Percentiles rank a stretch among this genome's conserved stretches.
These are phyloP conservation scores for Dalbergia oliveri DNA, from an alignment of 306 rosid species.

Conservation along the genomic window DNA sequence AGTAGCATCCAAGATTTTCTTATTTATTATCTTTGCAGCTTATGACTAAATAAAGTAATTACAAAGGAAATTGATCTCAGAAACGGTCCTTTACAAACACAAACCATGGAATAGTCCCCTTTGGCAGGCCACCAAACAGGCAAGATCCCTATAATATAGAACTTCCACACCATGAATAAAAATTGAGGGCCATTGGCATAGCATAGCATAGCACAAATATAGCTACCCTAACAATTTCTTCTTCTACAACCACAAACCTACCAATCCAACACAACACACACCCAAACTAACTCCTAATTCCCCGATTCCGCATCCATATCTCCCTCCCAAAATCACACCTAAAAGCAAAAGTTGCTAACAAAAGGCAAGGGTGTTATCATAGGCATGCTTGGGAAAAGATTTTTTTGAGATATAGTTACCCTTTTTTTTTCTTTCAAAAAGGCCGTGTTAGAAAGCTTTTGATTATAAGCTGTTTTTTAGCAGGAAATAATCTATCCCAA, in stretches of 20 bases:
- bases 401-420: too few relatives aligned
- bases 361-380: too few relatives aligned
- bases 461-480: too few relatives aligned
- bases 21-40: not conserved
- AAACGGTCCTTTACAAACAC: conserved; percentile 35
- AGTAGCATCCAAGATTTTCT: not conserved
- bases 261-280: not conserved
- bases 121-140: conserved; percentile 51
- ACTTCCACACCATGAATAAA: not conserved
- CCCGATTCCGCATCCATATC: too few relatives aligned
- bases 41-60: not conserved
- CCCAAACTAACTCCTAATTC: not conserved
- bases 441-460: too few relatives aligned
- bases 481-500: too few relatives aligned
- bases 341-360: too few relatives aligned
- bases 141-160: conserved; percentile 38
- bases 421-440: too few relatives aligned
- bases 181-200: conserved; percentile 20
- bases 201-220: not conserved
- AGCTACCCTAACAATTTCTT: not conserved
- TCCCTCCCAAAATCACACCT: too few relatives aligned
- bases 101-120: conserved; percentile 27
- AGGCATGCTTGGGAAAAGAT: too few relatives aligned
- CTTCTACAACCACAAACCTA: conserved; percentile 16
- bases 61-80: not conserved